Evolutionary conservation across 2,329 filamentous ascomycete genomes (phyloP), one percentile per base, ranked within the genome.

Genomic region (Trichoderma gracile): DNA sequence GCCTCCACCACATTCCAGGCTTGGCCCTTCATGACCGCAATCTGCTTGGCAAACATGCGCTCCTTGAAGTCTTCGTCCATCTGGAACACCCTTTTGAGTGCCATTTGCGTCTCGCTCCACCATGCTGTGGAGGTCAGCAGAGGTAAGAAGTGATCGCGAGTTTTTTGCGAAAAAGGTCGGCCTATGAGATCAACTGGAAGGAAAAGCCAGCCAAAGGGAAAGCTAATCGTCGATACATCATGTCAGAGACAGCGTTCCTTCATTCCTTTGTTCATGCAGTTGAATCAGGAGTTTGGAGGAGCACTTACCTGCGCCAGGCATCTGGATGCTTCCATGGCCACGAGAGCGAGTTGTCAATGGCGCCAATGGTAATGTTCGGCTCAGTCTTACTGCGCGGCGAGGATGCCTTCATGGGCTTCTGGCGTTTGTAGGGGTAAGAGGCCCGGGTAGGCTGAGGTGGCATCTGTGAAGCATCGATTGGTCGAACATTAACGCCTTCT

Each of bases 271-370:
- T n/a, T 43, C 8, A 8, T 1, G 12, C 1, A 33, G n/a, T n/a
- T 1, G 12, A 4, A 14, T n/a, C 19, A 27, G n/a, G 23, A 25
- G 4, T 19, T 42, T 30, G 3, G 23, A 43, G 45, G 15, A 12
- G 10, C 4, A 63, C 73, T 68, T 72, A 81, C 82, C 82, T 88
- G 73, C 85, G 80, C 84, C 88, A 90, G 38, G 94, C 95, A 81
- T 99, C 94, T 0, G 94, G 94, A 72, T 98, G 94, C 76, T 98
- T 98, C 95, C 94, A 99, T 2, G 95, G 95, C 93, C 95, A 99
- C 1, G 95, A 98, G 69, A 99, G 78, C 69, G 93, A 97, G 77
- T 99, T 99, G 77, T 99, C 95, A 69, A 99, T 99, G 64, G 95
- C 95, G 53, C 95, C 95, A 63, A 99, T 84, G 3, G 86, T 86